phyloP scores from a whole-genome alignment of 805 yeast species.

The Saccharomyces kudriavzevii region DNA sequence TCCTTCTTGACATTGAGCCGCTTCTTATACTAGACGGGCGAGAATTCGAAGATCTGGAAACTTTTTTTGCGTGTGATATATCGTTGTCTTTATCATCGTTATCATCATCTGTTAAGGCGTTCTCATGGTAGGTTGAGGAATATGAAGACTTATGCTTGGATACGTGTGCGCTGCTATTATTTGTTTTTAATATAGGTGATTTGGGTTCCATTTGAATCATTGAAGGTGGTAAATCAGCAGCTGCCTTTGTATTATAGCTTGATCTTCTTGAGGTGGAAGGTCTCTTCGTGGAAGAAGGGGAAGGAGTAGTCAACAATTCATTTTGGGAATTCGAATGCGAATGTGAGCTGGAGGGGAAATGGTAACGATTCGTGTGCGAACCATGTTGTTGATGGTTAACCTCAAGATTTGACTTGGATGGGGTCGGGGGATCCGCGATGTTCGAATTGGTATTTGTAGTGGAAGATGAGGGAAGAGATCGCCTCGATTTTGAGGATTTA shows the following conservation, averaged over 20 bases:
- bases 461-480: constrained; percentile 25
- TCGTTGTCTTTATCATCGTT: constrained; percentile 15
- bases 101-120: constrained; percentile 28
- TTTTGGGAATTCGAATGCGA: constrained; percentile 9
- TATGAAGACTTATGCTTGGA: constrained; percentile 6
- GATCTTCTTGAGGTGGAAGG: constrained; percentile 21
- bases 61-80: constrained; percentile 1
- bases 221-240: constrained; percentile 47
- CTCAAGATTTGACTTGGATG: not conserved
- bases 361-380: not conserved
- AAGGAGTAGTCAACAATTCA: not conserved
- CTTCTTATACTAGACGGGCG: constrained; percentile 19
- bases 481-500: constrained; percentile 33
- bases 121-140: constrained; percentile 22
- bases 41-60: not conserved
- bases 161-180: constrained; percentile 23
- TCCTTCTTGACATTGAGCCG: constrained; percentile 18
- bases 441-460: constrained; percentile 3
- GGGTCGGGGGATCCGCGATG: not conserved
- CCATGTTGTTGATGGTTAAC: constrained; percentile 1
- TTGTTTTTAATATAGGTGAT: constrained; percentile 55
- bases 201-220: constrained; percentile 66
- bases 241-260: constrained; percentile 25
- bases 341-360: constrained; percentile 3
- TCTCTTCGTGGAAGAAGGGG: constrained; percentile 6